Base-by-base conservation (phyloP, 2,329 filamentous ascomycete species). In the Cryphonectria japonica region DNA sequence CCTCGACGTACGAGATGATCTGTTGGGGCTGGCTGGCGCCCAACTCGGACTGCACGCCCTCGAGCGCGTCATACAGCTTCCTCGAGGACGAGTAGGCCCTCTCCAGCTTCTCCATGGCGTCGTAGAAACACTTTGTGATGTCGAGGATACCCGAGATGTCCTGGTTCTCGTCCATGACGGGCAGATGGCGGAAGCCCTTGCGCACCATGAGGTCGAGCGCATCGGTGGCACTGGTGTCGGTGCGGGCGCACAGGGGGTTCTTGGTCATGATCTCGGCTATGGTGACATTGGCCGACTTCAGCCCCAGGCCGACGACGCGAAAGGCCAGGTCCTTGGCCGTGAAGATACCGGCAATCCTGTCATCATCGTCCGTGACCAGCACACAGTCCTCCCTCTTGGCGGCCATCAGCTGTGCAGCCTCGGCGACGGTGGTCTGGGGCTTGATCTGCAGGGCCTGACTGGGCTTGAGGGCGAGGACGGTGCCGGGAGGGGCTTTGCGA, bases 231-330 rank as follows among this genome's bases (percentile, higher is more conserved):
- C 95, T 98, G 46, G 96, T 99, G 80, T 99, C 96, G 71, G 96
- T 99, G 80, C 96, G 91, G 69, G 96, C 96, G 81, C 96, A 99
- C 22, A 99, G 89, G 14, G 96, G 96, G 84, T 99, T 99, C 87
- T 98, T 98, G 80, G 96, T 99, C 96, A 99, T 99, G 82, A 99
- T 99, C 79, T 98, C 95, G 75, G 94, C 93, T 79, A 99, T 98
- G 32, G 94, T 97, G 76, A 98, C 90, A 79, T 91, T 93, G 80
- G 89, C 92, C 43, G 96, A 93, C 84, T 97, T 97, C 78, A 95
- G 87, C 39, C 96, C 96, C 69, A 91, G 90, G 69, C 95, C 96
- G 37, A 99, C 95, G 14, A 99, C 96, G 71, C 96, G 91, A 86
- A 98, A 99, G 26, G 96, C 96, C 79, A 99, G 86, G 85, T 99